Evolutionary conservation across 257 asterid genomes (phyloP).

Genomic region (Marsdenia floribunda): DNA sequence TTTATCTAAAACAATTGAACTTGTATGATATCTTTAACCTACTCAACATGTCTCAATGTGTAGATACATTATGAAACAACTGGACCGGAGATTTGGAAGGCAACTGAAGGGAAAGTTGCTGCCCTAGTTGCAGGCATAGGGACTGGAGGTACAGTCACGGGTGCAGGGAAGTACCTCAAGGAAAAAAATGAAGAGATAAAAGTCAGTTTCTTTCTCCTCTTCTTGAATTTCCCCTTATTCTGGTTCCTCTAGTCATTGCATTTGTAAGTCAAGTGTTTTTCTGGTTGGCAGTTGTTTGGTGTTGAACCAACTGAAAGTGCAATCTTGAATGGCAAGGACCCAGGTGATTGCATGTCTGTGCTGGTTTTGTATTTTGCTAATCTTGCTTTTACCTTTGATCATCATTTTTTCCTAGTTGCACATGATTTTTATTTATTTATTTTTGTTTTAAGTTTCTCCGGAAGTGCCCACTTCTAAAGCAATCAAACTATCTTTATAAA

Average conservation of each 20-base stretch:
- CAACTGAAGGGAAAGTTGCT: conserved; percentile 35
- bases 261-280: neutral
- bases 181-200: conserved; percentile 37
- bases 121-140: conserved; percentile 43
- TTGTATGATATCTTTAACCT: neutral
- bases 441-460: neutral
- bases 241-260: neutral
- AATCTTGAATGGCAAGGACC: conserved; percentile 32
- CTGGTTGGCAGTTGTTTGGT: conserved; percentile 32
- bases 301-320: conserved; percentile 48
- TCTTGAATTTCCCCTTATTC: neutral
- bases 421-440: neutral
- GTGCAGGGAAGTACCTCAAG: conserved; percentile 48
- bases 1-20: neutral
- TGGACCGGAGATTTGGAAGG: conserved; percentile 49
- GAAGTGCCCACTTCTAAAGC: neutral
- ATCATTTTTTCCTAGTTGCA: neutral
- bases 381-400: neutral
- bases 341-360: conserved; percentile 23
- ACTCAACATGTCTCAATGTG: conserved; percentile 10
- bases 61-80: conserved; percentile 49
- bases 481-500: neutral
- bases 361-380: neutral
- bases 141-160: conserved; percentile 50
- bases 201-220: conserved; percentile 15